Evolutionary conservation across 225 moss, liverwort and hornwort species (phyloP), one percentile per base, ranked within the genome.

Genomic region (Polytrichum commune): DNA sequence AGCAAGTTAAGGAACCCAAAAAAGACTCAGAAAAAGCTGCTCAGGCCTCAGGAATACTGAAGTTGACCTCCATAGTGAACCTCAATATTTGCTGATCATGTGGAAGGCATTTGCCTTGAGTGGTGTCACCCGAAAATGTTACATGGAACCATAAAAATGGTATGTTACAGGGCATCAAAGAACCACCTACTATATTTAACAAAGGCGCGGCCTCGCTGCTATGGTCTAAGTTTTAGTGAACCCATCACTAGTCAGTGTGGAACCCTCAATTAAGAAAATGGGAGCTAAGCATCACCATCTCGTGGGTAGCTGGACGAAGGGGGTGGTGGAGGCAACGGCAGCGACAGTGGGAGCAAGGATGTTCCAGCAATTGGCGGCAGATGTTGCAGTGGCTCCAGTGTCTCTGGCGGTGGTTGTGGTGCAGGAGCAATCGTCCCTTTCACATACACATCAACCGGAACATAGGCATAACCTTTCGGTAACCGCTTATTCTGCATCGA

Each of bases 401-500:
- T 46, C 24, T 75, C 84, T 28, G 73, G 54, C 5, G 56, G 6
- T 19, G 13, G 24, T 24, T 9, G 46, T 60, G 77, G 83, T 38
- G 81, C 70, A 22, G 86, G 71, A 69, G 84, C 75, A 56, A 89
- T 84, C 18, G 84, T 86, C 73, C 88, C 82, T 70, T 88, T 88
- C 66, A 85, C 84, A 53, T 88, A 88, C 24, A 88, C 88, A 78
- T 89, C 89, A 54, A 89, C 89, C 29, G 89, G 89, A 58, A 89
- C 89, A 72, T 89, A 89, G 7, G 89, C 89, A 69, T 89, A 89
- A 67, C 89, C 89, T 82, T 89, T 89, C 23, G 89, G 89, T 67
- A 89, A 71, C 62, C 86, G 83, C 89, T 81, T 81, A 33, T 89
- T 89, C 65, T 86, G 72, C 73, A 89, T 82, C 8, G 89, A 89